Conservation (phyloP, 768 basidiomycete species). For the Boletus eberwhitei region DNA sequence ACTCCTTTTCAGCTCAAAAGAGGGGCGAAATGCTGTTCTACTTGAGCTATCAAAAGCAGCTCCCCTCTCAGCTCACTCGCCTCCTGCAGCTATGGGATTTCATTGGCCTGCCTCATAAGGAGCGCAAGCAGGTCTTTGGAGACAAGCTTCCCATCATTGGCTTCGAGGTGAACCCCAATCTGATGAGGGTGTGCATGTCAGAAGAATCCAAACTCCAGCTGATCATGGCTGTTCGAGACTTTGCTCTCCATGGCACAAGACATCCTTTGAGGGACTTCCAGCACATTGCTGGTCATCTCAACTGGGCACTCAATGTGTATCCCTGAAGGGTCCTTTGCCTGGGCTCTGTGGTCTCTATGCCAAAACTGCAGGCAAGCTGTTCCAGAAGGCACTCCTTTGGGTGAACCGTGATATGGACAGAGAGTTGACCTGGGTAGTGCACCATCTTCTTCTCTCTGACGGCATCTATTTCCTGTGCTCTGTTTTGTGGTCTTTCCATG, state of each 20-base stretch:
- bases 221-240: too few relatives aligned
- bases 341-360: too few relatives aligned
- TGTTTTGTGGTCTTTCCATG: too few relatives aligned
- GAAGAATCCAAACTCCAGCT: background rate
- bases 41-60: background rate
- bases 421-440: too few relatives aligned
- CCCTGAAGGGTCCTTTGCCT: too few relatives aligned
- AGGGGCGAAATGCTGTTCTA: background rate
- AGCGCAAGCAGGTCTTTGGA: constrained; percentile 26
- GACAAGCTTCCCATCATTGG: background rate
- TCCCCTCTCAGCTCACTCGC: background rate
- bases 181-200: background rate
- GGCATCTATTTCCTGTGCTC: too few relatives aligned
- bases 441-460: too few relatives aligned
- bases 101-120: constrained; percentile 28
- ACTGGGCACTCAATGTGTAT: constrained; percentile 24
- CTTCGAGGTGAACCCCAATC: constrained; percentile 14
- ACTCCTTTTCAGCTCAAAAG: constrained; percentile 14
- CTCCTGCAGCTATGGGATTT: constrained; percentile 33
- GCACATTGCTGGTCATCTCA: background rate
- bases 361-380: too few relatives aligned
- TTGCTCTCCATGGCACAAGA: background rate
- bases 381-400: too few relatives aligned
- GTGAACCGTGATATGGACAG: too few relatives aligned
- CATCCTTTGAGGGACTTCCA: background rate